phyloP scores from a whole-genome alignment of 73 alveolate species.

The Paramecium octaurelia region DNA sequence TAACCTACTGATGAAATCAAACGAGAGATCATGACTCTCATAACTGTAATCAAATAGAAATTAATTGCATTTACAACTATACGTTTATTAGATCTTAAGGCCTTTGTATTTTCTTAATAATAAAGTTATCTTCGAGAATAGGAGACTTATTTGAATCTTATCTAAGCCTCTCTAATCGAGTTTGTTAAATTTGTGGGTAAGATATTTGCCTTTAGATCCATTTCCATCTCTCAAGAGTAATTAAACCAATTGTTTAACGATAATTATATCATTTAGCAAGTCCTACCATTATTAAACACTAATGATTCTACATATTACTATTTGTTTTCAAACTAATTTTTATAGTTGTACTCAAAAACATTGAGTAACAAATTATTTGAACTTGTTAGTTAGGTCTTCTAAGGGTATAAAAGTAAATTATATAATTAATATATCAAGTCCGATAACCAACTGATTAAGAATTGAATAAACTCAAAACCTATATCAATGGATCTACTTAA shows the following conservation, averaged over 20 bases:
- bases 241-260: not conserved
- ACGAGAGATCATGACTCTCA: not conserved
- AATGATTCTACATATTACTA: slow-evolving; percentile 35
- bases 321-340: slow-evolving; percentile 23
- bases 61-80: slow-evolving; percentile 24
- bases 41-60: slow-evolving; percentile 33
- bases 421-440: not conserved
- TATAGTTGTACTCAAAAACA: not conserved
- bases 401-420: not conserved
- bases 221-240: not conserved
- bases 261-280: not conserved
- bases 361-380: not conserved
- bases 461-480: not conserved
- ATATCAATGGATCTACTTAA: not conserved
- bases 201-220: slow-evolving; percentile 29
- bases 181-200: slow-evolving; percentile 27
- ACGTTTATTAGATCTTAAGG: slow-evolving; percentile 13
- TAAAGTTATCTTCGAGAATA: not conserved
- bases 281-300: not conserved
- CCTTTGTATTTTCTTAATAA: slow-evolving; percentile 33
- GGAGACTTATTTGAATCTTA: slow-evolving; percentile 13
- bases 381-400: not conserved
- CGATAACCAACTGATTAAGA: slow-evolving; percentile 6
- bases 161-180: not conserved
- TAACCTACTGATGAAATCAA: not conserved